phyloP scores from a whole-genome alignment of 495 filamentous ascomycete species.

The Cetradonia linearis region DNA sequence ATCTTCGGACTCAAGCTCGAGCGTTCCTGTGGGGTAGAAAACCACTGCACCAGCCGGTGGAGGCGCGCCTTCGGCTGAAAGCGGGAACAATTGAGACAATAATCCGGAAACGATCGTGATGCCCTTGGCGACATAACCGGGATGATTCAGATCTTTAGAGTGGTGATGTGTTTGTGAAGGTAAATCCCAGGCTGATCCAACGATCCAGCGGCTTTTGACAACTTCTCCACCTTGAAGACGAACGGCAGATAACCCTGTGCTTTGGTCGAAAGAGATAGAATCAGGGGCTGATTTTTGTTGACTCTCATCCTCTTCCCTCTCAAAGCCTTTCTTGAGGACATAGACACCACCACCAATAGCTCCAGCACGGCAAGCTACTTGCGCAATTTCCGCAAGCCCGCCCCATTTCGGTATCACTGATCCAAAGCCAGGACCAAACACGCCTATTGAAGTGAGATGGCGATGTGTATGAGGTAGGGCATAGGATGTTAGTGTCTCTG shows the following conservation, averaged over 20 bases:
- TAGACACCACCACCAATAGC: constrained; percentile 90
- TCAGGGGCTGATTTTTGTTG: constrained; percentile 9
- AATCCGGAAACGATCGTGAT: constrained; percentile 62
- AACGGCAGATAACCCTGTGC: not conserved
- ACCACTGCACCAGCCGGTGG: constrained; percentile 64
- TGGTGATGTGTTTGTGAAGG: constrained; percentile 15
- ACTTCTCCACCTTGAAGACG: constrained; percentile 50
- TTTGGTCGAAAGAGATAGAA: not conserved
- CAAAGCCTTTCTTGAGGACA: constrained; percentile 63
- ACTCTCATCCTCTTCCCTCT: constrained; percentile 27
- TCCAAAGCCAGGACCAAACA: constrained; percentile 79
- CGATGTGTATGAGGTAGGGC: constrained; percentile 61
- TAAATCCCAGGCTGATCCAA: constrained; percentile 41
- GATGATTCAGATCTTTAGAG: constrained; percentile 6
- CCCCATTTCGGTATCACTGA: constrained; percentile 86
- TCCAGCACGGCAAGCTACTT: constrained; percentile 83
- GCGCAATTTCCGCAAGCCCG: constrained; percentile 79
- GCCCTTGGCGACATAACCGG: constrained; percentile 31
- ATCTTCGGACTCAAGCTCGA: constrained; percentile 4
- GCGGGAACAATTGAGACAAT: constrained; percentile 56
- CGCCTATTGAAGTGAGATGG: constrained; percentile 76
- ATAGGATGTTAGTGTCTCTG: constrained; percentile 50
- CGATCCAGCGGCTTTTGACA: constrained; percentile 47
- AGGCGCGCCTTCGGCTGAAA: constrained; percentile 61
- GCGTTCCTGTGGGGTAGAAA: constrained; percentile 44